phyloP scores from a whole-genome alignment of 805 yeast species.

The Tetrapisispora namnaoensis region DNA sequence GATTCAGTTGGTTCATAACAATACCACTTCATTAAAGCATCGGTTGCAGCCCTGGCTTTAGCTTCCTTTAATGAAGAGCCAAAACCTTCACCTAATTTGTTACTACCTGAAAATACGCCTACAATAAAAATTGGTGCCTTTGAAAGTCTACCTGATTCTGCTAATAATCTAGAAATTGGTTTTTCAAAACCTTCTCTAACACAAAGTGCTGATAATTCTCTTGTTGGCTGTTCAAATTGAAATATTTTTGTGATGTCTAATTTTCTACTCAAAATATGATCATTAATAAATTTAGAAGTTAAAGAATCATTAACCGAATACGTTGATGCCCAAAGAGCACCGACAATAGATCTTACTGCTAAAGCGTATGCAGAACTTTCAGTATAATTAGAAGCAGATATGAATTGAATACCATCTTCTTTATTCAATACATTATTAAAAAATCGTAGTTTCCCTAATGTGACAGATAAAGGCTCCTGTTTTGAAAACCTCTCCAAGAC shows the following conservation, averaged over 20 bases:
- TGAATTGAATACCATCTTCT: constrained; percentile 43
- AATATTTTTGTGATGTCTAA: constrained; percentile 66
- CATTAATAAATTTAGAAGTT: constrained; percentile 58
- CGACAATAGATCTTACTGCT: constrained; percentile 73
- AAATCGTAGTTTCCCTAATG: constrained; percentile 62
- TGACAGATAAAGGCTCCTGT: constrained; percentile 56
- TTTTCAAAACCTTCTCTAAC: constrained; percentile 61
- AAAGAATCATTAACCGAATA: constrained; percentile 39
- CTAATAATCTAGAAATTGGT: constrained; percentile 74
- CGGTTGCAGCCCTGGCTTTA: constrained; percentile 82
- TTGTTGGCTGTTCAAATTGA: constrained; percentile 73
- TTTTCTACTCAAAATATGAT: constrained; percentile 75
- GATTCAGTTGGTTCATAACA: constrained; percentile 71
- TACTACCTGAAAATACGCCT: constrained; percentile 79
- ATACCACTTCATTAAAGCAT: constrained; percentile 86
- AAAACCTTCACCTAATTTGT: constrained; percentile 86
- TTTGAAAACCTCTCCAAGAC: constrained; percentile 57
- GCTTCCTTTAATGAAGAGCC: constrained; percentile 89
- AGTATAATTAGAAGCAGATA: constrained; percentile 32
- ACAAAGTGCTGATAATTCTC: constrained; percentile 71
- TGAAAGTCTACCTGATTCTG: constrained; percentile 88
- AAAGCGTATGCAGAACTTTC: constrained; percentile 40
- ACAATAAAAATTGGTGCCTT: constrained; percentile 79
- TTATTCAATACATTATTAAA: constrained; percentile 19
- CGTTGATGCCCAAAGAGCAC: constrained; percentile 66